These are phyloP conservation scores for Musa schizocarpa DNA, from an alignment of 176 grass and related monocot genomes.

Conservation along the genomic window DNA sequence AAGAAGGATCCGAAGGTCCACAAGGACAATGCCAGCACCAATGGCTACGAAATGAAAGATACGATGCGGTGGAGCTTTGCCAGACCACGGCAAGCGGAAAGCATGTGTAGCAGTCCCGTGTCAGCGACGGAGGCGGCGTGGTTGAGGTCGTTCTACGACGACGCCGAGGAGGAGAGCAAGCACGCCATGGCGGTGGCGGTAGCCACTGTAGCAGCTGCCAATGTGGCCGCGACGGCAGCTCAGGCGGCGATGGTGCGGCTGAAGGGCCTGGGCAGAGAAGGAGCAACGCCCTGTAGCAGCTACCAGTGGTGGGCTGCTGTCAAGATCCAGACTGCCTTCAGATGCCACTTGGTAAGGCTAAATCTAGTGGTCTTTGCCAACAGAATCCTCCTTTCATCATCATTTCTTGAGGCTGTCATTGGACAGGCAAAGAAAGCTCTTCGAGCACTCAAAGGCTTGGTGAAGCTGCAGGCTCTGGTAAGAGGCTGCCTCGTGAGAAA, in stretches of 20 bases:
- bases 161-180: neutral
- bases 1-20: neutral
- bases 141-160: slow-evolving; percentile 4
- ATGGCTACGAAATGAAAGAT: neutral
- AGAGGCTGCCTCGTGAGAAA: slow-evolving; percentile 85
- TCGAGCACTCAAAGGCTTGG: slow-evolving; percentile 60
- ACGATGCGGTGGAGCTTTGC: slow-evolving; percentile 12
- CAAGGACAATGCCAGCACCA: neutral
- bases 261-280: slow-evolving; percentile 5
- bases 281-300: neutral
- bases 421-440: slow-evolving; percentile 79
- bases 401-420: neutral
- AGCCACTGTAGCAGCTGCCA: slow-evolving; percentile 9
- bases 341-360: slow-evolving; percentile 66
- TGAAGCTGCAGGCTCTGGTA: slow-evolving; percentile 84
- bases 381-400: neutral
- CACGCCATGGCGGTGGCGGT: slow-evolving; percentile 14
- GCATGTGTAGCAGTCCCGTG: neutral
- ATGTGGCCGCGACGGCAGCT: slow-evolving; percentile 5
- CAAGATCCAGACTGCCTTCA: slow-evolving; percentile 74
- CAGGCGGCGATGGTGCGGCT: slow-evolving; percentile 13
- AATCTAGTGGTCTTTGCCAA: neutral
- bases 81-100: neutral
- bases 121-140: neutral
- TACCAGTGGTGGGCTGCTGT: slow-evolving; percentile 33